A percentile compares a stretch with the other conserved stretches of the same genome.
Evolutionary conservation across 768 basidiomycete genomes (phyloP).

Genomic region (Tricholoma saponaceum): DNA sequence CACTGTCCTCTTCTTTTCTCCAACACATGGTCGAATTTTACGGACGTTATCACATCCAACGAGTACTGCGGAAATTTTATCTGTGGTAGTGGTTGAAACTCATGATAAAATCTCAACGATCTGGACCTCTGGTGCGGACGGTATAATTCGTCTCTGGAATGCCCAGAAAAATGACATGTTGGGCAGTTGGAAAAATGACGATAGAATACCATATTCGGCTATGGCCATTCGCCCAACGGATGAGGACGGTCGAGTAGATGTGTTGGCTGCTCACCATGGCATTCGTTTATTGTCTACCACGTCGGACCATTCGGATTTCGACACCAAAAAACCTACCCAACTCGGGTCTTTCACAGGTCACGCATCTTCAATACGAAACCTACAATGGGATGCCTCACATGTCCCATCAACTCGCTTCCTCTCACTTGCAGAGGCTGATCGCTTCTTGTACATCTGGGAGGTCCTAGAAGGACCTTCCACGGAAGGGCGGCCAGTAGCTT

Average conservation of each 20-base stretch:
- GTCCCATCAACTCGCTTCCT: conserved; percentile 44
- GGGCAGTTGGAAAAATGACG: conserved; percentile 52
- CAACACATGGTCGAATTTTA: conserved; percentile 51
- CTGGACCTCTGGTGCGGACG: conserved; percentile 59
- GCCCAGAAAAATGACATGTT: conserved; percentile 43
- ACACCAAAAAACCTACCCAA: conserved; percentile 39
- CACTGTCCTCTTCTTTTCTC: conserved; percentile 56
- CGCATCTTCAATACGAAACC: conserved; percentile 47
- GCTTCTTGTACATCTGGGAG: conserved; percentile 61
- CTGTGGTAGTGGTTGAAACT: conserved; percentile 34
- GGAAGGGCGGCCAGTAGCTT: conserved; percentile 54
- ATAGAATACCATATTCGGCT: conserved; percentile 54
- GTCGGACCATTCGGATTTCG: conserved; percentile 19
- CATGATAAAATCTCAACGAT: conserved; percentile 29
- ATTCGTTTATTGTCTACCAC: conserved; percentile 48
- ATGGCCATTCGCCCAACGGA: conserved; percentile 39
- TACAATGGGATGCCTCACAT: conserved; percentile 48
- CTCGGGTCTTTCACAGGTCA: conserved; percentile 61
- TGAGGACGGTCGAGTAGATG: conserved; percentile 35
- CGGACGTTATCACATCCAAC: conserved; percentile 53
- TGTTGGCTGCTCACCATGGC: conserved; percentile 58
- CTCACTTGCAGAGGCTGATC: conserved; percentile 59
- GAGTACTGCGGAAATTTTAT: conserved; percentile 49
- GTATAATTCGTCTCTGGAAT: conserved; percentile 56
- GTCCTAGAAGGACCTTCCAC: conserved; percentile 34